phyloP scores from a whole-genome alignment of 2,329 filamentous ascomycete species.

The Venturia effusa region DNA sequence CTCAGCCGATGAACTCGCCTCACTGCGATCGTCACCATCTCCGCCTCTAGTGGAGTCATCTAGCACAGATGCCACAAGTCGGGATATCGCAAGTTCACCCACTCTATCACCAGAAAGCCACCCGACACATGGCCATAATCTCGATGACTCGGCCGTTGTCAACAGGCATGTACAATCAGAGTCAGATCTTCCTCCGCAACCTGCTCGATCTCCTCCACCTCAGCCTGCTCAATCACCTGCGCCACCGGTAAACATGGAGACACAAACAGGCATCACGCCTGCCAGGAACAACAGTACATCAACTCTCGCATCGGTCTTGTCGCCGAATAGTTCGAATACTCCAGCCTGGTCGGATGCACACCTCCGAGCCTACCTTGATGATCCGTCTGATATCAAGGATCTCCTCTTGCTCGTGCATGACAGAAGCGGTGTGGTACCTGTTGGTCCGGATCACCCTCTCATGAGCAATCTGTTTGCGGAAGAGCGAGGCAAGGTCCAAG shows the following conservation, averaged over 20 bases:
- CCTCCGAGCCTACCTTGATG: slow-evolving; percentile 82
- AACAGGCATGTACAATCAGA: background rate
- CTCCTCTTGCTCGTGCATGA: slow-evolving; percentile 87
- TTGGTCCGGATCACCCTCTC: slow-evolving; percentile 74
- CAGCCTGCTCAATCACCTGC: slow-evolving; percentile 3
- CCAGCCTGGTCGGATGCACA: slow-evolving; percentile 78
- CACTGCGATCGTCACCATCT: slow-evolving; percentile 5
- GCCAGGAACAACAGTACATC: slow-evolving; percentile 9
- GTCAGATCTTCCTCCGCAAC: background rate
- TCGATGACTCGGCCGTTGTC: background rate
- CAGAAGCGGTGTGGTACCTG: slow-evolving; percentile 71
- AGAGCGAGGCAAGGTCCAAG: slow-evolving; percentile 73
- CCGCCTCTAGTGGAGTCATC: background rate
- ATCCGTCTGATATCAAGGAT: slow-evolving; percentile 65
- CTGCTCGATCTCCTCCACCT: slow-evolving; percentile 8
- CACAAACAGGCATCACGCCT: background rate
- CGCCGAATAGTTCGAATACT: background rate
- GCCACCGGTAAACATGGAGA: background rate
- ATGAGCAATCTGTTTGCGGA: slow-evolving; percentile 72
- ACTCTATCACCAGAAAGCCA: background rate
- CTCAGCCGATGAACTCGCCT: slow-evolving; percentile 8
- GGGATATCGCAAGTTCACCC: background rate
- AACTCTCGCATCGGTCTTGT: background rate
- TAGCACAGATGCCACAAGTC: background rate
- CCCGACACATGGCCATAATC: background rate